phyloP scores from a whole-genome alignment of 2,329 filamentous ascomycete genomes.

The Scleromitrula shiraiana region DNA sequence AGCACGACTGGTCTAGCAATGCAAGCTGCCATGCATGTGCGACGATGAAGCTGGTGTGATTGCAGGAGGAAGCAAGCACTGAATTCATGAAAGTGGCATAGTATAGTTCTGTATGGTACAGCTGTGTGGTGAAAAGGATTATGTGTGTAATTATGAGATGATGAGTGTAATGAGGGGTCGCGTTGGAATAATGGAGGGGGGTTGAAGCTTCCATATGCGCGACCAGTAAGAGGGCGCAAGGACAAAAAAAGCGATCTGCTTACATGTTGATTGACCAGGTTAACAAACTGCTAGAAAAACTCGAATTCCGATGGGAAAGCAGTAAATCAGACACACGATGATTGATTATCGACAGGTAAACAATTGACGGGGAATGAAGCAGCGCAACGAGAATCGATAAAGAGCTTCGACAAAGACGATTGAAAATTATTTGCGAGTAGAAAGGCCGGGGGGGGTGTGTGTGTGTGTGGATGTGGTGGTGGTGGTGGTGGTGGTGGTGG shows the following conservation, averaged over 20 bases:
- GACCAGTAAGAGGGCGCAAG: constrained; percentile 26
- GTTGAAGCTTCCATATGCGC: constrained; percentile 19
- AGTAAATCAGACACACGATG: constrained; percentile 31
- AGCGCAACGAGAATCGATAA: constrained; percentile 20
- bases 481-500: neutral
- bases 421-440: constrained; percentile 16
- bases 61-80: constrained; percentile 8
- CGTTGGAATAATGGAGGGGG: constrained; percentile 16
- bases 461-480: constrained; percentile 10
- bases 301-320: constrained; percentile 24
- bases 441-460: constrained; percentile 13
- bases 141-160: constrained; percentile 14
- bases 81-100: constrained; percentile 8
- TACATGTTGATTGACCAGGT: constrained; percentile 24
- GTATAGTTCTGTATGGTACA: no score
- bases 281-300: constrained; percentile 23
- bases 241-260: constrained; percentile 25
- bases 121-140: no score
- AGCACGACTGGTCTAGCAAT: constrained; percentile 12
- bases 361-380: constrained; percentile 27
- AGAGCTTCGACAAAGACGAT: constrained; percentile 16
- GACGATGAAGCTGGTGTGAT: constrained; percentile 8
- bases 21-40: constrained; percentile 18
- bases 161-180: constrained; percentile 14
- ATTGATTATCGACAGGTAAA: constrained; percentile 30